Conservation (phyloP, 345 rosid genomes). For the Eucalyptus polybractea region DNA sequence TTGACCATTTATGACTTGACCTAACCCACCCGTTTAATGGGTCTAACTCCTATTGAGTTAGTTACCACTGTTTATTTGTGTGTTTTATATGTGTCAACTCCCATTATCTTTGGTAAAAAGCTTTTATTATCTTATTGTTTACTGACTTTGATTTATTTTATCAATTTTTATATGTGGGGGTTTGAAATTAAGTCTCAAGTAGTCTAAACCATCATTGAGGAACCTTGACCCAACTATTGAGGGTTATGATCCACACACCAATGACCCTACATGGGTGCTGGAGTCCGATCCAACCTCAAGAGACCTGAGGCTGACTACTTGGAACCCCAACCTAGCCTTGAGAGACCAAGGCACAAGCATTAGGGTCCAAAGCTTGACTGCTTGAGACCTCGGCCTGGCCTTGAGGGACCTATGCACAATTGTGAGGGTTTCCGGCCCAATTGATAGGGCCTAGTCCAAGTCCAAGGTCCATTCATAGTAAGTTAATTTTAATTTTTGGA, state of each 20-base stretch:
- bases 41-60: background rate
- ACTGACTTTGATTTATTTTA: background rate
- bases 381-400: background rate
- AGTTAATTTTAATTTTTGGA: background rate
- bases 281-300: fast-evolving
- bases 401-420: background rate
- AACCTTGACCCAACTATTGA: background rate
- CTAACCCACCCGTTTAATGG: too few relatives aligned
- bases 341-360: background rate
- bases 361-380: background rate
- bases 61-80: background rate
- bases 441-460: background rate
- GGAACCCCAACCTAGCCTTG: background rate
- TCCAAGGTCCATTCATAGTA: background rate
- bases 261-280: background rate
- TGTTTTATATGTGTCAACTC: background rate
- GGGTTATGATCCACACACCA: background rate
- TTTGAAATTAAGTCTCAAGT: background rate
- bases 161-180: background rate
- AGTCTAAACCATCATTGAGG: background rate
- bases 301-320: background rate
- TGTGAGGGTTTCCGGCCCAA: fast-evolving
- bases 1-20: too few relatives aligned
- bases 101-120: background rate
- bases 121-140: background rate